These are phyloP conservation scores for Hericium rajendrae DNA, from an alignment of 768 basidiomycete species.

Conservation along the genomic window DNA sequence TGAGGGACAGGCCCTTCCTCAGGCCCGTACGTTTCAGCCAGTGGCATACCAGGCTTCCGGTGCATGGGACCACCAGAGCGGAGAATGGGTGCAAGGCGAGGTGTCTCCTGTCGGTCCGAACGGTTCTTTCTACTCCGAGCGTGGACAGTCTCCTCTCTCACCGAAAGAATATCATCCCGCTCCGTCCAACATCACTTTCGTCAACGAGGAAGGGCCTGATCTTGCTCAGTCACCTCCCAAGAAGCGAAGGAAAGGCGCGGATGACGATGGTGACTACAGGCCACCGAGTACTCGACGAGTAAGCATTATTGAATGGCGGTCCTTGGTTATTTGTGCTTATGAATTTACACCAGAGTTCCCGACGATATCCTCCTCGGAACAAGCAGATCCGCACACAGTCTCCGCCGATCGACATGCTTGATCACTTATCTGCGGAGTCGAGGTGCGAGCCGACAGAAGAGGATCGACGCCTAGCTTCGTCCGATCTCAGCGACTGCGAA, in stretches of 20 bases:
- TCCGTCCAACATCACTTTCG: constrained; percentile 4
- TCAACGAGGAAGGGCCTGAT: constrained; percentile 7
- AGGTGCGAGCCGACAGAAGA: constrained; percentile 28
- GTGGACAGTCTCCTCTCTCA: constrained; percentile 22
- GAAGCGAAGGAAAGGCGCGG: constrained; percentile 40
- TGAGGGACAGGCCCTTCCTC: background rate
- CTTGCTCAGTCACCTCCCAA: constrained; percentile 18
- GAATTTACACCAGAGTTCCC: constrained; percentile 17
- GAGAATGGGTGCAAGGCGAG: constrained; percentile 29
- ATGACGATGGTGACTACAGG: constrained; percentile 49
- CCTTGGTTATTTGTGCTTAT: background rate
- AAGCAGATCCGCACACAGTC: constrained; percentile 19
- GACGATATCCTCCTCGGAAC: constrained; percentile 30
- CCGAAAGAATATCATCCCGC: constrained; percentile 17
- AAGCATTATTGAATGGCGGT: constrained; percentile 21
- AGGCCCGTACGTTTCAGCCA: constrained; percentile 29
- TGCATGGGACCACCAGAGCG: constrained; percentile 30
- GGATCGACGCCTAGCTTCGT: constrained; percentile 42
- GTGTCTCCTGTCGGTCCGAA: constrained; percentile 28
- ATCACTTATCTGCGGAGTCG: constrained; percentile 23
- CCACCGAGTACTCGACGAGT: constrained; percentile 47
- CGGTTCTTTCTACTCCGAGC: constrained; percentile 25
- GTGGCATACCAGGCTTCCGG: constrained; percentile 28
- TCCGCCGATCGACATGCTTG: constrained; percentile 13
- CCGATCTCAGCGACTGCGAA: constrained; percentile 74